Percentiles rank a stretch among this genome's conserved stretches.
phyloP scores from a whole-genome alignment of 2,329 filamentous ascomycete genomes.

The Orbilia ellipsospora region DNA sequence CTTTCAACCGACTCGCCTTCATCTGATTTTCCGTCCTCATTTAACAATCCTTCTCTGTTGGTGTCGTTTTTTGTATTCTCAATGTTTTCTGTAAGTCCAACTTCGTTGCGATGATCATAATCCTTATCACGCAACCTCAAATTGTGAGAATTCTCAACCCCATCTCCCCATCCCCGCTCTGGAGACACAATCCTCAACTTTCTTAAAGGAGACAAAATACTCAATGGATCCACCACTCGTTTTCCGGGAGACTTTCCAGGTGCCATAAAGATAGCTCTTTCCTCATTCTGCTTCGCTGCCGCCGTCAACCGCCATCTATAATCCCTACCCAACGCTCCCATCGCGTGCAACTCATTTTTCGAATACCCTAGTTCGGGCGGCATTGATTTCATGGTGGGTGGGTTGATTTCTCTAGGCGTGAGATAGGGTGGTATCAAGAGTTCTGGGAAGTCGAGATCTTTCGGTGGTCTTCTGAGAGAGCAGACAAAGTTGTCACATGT shows the following conservation, averaged over 20 bases:
- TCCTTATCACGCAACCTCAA: neutral
- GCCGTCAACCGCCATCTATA: constrained; percentile 16
- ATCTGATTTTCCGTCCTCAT: neutral
- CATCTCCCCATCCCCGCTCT: constrained; percentile 1
- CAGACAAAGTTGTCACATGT: constrained; percentile 43
- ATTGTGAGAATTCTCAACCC: neutral
- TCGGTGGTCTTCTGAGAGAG: constrained; percentile 31
- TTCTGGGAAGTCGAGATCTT: constrained; percentile 40
- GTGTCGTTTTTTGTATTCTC: neutral
- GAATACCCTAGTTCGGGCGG: constrained; percentile 5
- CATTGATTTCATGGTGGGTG: constrained; percentile 39
- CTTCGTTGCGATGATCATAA: neutral
- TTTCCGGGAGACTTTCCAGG: constrained; percentile 1
- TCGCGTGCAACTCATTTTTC: constrained; percentile 15
- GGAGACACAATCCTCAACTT: constrained; percentile 43
- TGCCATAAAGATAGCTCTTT: neutral
- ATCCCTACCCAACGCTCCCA: constrained; percentile 38
- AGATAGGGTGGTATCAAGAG: constrained; percentile 49
- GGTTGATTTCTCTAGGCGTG: constrained; percentile 20
- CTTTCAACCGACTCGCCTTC: too few species aligned
- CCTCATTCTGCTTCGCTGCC: neutral
- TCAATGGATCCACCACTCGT: constrained; percentile 1
- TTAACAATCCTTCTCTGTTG: neutral
- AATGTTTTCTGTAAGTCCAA: neutral
- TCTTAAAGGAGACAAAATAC: constrained; percentile 42